These are phyloP conservation scores for Paratinospora sagittata DNA, from an alignment of 164 flowering plant genomes.

Conservation along the genomic window DNA sequence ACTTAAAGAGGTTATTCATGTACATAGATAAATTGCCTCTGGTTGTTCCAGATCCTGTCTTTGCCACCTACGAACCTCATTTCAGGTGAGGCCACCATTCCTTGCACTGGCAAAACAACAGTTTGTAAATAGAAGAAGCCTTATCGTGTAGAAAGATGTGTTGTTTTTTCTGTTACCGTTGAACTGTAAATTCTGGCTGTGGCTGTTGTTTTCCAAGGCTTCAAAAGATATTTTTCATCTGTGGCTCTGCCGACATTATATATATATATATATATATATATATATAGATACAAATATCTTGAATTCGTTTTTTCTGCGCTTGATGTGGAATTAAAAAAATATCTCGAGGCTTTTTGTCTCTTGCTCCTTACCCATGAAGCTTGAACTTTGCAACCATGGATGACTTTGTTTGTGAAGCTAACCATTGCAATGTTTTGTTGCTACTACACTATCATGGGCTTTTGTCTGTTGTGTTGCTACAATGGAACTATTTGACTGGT, in stretches of 20 bases:
- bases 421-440: too few species aligned
- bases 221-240: constrained; percentile 1
- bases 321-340: not conserved
- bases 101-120: not conserved
- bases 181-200: constrained; percentile 17
- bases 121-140: constrained; percentile 10
- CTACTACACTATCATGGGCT: too few species aligned
- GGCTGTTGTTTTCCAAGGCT: constrained; percentile 6
- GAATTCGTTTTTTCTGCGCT: not conserved
- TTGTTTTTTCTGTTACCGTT: not conserved
- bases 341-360: not conserved
- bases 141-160: constrained; percentile 6
- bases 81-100: constrained; percentile 25
- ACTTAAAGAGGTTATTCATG: constrained; percentile 59
- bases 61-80: constrained; percentile 43
- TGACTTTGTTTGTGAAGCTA: too few species aligned
- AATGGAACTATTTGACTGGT: too few species aligned
- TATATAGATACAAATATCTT: not conserved
- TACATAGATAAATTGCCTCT: constrained; percentile 75
- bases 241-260: not conserved
- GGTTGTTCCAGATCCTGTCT: constrained; percentile 48
- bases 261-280: too few species aligned
- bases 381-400: not conserved
- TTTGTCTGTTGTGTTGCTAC: too few species aligned
- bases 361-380: not conserved